Conservation (phyloP, 2,329 filamentous ascomycete genomes). For the Fusarium liriodendri region DNA sequence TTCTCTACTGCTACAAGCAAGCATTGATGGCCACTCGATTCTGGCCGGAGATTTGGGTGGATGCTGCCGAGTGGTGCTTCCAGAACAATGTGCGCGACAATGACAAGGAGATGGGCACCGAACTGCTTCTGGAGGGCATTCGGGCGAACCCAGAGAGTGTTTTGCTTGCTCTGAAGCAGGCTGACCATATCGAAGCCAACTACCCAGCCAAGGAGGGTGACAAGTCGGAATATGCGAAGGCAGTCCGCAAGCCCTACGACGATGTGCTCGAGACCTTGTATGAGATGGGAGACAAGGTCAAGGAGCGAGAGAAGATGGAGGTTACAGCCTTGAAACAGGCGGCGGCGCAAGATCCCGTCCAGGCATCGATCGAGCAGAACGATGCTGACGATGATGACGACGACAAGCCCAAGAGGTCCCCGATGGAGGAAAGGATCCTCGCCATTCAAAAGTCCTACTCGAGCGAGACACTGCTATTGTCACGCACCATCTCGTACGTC, state of each 20-base stretch:
- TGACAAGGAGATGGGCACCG: constrained; percentile 70
- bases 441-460: constrained; percentile 75
- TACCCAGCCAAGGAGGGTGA: constrained; percentile 82
- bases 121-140: constrained; percentile 85
- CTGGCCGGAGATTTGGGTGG: constrained; percentile 96
- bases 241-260: constrained; percentile 86
- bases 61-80: constrained; percentile 93
- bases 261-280: constrained; percentile 89
- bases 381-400: constrained; percentile 63
- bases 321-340: constrained; percentile 68
- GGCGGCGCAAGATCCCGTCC: constrained; percentile 52
- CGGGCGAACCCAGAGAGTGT: constrained; percentile 94
- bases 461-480: constrained; percentile 79
- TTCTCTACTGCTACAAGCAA: constrained; percentile 93
- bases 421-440: constrained; percentile 73
- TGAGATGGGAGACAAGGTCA: constrained; percentile 79
- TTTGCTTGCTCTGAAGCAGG: constrained; percentile 87
- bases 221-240: constrained; percentile 79
- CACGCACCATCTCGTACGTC: constrained; percentile 87
- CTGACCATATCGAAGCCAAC: constrained; percentile 85
- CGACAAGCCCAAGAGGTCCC: constrained; percentile 58
- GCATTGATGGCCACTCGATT: constrained; percentile 93
- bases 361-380: constrained; percentile 56
- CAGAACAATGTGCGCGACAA: constrained; percentile 76
- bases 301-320: constrained; percentile 70